Evolutionary conservation across 257 asterid genomes (phyloP).

Genomic region (Solanum dulcamara): DNA sequence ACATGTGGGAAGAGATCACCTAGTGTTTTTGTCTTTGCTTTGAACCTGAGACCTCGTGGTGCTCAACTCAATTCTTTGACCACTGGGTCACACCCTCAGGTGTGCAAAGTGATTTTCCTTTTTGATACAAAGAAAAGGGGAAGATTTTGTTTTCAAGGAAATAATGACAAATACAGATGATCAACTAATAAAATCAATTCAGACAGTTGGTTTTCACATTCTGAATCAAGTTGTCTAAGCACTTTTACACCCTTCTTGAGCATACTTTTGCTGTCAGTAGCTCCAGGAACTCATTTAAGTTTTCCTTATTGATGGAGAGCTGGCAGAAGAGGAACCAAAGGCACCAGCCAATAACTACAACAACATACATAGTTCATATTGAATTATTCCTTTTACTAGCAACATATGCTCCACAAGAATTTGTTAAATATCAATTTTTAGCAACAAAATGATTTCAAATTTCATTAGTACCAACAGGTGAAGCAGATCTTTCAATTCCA

Average conservation of each 20-base stretch:
- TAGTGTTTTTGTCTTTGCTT: neutral
- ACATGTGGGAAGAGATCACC: neutral
- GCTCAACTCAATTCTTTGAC: neutral
- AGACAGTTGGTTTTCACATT: neutral
- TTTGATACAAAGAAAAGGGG: neutral
- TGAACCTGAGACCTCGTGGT: neutral
- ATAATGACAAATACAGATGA: neutral
- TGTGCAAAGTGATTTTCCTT: neutral
- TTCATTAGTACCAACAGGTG: neutral
- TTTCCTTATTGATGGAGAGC: neutral
- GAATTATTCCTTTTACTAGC: neutral
- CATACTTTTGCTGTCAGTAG: neutral
- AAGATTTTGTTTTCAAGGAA: neutral
- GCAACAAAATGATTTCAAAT: neutral
- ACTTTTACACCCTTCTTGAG: neutral
- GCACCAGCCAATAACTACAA: neutral
- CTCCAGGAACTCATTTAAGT: neutral
- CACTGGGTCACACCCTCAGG: neutral
- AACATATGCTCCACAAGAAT: neutral
- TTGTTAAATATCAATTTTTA: neutral
- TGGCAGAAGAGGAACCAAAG: neutral
- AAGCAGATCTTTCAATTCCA: neutral
- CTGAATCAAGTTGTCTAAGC: neutral
- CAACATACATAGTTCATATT: neutral
- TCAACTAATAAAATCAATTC: neutral